Percentiles rank a stretch among this genome's conserved stretches.
Conservation (phyloP, 1,284 basidiomycete species). For the Tranzscheliella williamsii region DNA sequence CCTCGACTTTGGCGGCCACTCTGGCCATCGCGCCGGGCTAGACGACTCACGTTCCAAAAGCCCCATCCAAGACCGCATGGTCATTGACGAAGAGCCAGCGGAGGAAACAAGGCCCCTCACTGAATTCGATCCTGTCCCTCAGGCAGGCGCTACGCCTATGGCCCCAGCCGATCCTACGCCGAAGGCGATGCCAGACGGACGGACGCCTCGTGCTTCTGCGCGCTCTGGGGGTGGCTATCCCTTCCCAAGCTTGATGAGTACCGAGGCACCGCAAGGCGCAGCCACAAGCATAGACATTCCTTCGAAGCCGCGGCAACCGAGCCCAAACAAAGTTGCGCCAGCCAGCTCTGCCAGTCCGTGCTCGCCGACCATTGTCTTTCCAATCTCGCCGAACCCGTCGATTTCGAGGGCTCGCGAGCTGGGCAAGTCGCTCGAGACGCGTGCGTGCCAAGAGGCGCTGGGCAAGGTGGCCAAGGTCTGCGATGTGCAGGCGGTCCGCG, state of each 20-base stretch:
- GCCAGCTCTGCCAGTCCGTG: slow-evolving; percentile 3
- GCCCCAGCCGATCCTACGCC: slow-evolving; percentile 21
- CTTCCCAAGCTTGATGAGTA: background rate
- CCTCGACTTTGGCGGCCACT: slow-evolving; percentile 5
- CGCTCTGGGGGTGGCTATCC: slow-evolving; percentile 3
- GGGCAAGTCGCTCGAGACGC: slow-evolving; percentile 5
- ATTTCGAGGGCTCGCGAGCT: slow-evolving; percentile 22
- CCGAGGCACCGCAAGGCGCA: background rate
- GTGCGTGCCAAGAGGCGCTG: slow-evolving; percentile 4
- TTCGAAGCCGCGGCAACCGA: too few relatives aligned
- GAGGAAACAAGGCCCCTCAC: too few relatives aligned
- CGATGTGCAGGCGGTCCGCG: slow-evolving; percentile 1
- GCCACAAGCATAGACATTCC: too few relatives aligned
- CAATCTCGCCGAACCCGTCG: slow-evolving; percentile 28
- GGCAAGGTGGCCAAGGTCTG: background rate
- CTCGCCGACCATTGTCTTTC: slow-evolving; percentile 28
- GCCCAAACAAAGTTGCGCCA: background rate
- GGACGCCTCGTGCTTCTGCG: slow-evolving; percentile 17
- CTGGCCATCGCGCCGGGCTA: too few relatives aligned
- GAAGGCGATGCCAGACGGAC: slow-evolving; percentile 8
- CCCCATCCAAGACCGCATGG: too few relatives aligned
- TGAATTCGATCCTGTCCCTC: too few relatives aligned
- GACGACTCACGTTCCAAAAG: too few relatives aligned
- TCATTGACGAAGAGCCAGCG: too few relatives aligned
- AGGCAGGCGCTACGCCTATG: too few relatives aligned